Evolutionary conservation across 257 asterid genomes (phyloP), one percentile per base, ranked within the genome.

Genomic region (Petrea volubilis): DNA sequence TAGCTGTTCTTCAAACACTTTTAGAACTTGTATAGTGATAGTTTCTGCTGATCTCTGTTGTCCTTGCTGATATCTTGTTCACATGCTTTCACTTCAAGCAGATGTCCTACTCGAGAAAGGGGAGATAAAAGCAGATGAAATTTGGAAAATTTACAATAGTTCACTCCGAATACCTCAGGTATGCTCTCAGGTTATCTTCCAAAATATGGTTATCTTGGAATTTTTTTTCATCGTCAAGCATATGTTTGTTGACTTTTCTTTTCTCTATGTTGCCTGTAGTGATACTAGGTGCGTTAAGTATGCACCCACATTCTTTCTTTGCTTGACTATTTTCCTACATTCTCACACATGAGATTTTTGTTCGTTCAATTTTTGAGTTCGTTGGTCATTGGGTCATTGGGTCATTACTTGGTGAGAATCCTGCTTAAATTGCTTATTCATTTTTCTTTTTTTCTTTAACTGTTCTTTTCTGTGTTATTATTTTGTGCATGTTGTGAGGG

Each of bases 91-190:
- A 62, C 62, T 65, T 60, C 76, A 66, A 67, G 77, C 90, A 94
- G 99, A 94, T 82, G 82, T 85, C 76, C 84, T 94, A 73, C 95
- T 94, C 23, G 96, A 85, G 74, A 82, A 82, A 64, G 99, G 96
- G 56, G 97, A 94, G 86, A 85, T 91, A 70, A 91, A 82, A 78
- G 93, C 97, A 5, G 93, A 88, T 70, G 89, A 94, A 79, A 88
- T 94, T 74, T 91, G 97, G 97, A 70, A 78, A 61, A 81, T 91
- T 79, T 94, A 83, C 81, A 80, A 84, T 43, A 61, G 79, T 72
- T 82, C 91, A 57, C 88, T 89, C 56, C 84, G 90, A 71, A 68
- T 82, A 70, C 87, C 93, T 75, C 97, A 89, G 96, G 99, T 91
- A 82, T 17, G 46, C 70, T 73, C 55, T 61, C 65, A 60, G 29